Conservation (phyloP, 2,329 filamentous ascomycete species). For the Purpureocillium lavendulum region DNA sequence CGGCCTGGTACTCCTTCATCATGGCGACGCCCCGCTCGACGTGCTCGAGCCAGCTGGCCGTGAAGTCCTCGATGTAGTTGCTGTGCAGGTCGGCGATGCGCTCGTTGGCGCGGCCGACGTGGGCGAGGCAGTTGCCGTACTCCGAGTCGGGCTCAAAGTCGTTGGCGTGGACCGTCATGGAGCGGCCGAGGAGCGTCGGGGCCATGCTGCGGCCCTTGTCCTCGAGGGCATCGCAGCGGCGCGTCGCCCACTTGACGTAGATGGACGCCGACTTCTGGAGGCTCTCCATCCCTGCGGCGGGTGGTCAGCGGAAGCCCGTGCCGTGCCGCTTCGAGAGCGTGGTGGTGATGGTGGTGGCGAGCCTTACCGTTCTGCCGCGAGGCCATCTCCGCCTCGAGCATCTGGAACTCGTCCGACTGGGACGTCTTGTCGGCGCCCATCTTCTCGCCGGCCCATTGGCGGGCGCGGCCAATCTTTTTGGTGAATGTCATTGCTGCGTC, state of each 20-base stretch:
- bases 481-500: constrained; percentile 42
- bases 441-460: constrained; percentile 96
- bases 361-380: constrained; percentile 85
- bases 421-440: constrained; percentile 90
- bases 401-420: constrained; percentile 85
- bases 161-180: constrained; percentile 83
- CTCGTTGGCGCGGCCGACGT: constrained; percentile 79
- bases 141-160: constrained; percentile 89
- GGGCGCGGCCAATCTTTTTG: constrained; percentile 91
- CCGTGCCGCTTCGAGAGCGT: background rate
- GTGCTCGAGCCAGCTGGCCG: constrained; percentile 81
- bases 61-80: constrained; percentile 68
- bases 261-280: constrained; percentile 77
- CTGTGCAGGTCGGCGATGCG: constrained; percentile 80
- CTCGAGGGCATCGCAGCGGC: constrained; percentile 68
- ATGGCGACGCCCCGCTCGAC: constrained; percentile 81
- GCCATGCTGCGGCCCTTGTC: constrained; percentile 84
- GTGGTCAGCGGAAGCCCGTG: background rate
- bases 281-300: constrained; percentile 68
- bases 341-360: constrained; percentile 13
- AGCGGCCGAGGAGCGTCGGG: constrained; percentile 68
- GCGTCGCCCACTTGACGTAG: constrained; percentile 83
- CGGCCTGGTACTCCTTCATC: constrained; percentile 94
- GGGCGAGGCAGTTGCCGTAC: constrained; percentile 77
- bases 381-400: constrained; percentile 82